Base-by-base conservation (phyloP, 306 rosid species). In the Quercus aquifolioides region DNA sequence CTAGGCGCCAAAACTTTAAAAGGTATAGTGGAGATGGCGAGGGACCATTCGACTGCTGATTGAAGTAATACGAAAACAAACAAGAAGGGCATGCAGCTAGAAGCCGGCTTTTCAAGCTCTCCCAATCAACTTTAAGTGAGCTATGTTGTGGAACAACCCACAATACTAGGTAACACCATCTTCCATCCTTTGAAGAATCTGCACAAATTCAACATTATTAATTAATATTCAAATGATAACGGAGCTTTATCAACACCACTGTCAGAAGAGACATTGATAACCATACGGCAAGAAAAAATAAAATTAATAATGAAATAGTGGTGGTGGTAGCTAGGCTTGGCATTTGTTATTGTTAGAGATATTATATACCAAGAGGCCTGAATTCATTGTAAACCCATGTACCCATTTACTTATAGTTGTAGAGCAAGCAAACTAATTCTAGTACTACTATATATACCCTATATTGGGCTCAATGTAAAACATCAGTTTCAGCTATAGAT, bases 111-210 rank as follows among this genome's bases (percentile, higher is more conserved):
- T 91, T 91, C 85, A 93, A 85, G 80, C 92, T 86, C 43, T 87
- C 94, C 98, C 98, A 93, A 64, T 90, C 94, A 65, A 93, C 78
- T 69, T 56, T 73, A 51, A 80, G 83, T 1, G 90, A 76, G 41
- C 65, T 67, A 23, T 88, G 90, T 60, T 72, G 78, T 7, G 91
- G 87, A 76, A 86, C 87, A 76, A 93, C 94, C 98, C 98, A 93
- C 68, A 75, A 80, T 14, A 93, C 89, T 55, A 91, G 77, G 81
- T 86, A 93, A 76, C 98, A 91, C 98, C 98, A 93, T 74, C 90
- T 90, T 84, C 94, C 97, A 79, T 93, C 98, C 41, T 94, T 93
- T 41, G 97, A 86, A 78, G 90, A 80, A 87, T 93, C 98, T 93
- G 75, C 85, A 80, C 77, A 65, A 43, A 80, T n/a, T 64, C 62